Evolutionary conservation across 2,329 filamentous ascomycete species (phyloP).

Genomic region (Alternaria sp.): DNA sequence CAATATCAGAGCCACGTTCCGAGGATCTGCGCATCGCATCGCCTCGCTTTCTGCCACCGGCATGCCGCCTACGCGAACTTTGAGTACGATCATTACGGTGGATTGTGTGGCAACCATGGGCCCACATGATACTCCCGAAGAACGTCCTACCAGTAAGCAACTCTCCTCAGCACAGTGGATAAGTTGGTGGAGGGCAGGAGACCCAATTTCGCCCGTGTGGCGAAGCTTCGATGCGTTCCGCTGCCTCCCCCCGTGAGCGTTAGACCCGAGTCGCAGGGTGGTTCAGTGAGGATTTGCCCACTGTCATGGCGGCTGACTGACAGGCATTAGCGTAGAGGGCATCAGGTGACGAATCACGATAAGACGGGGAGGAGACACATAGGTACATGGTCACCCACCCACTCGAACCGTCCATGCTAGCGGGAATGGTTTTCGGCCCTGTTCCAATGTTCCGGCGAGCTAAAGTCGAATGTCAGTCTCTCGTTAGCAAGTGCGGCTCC

Average conservation of each 20-base stretch:
- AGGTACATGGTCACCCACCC: conserved; percentile 27
- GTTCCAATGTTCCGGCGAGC: conserved; percentile 13
- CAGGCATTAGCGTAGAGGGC: conserved; percentile 22
- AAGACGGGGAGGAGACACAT: conserved; percentile 17
- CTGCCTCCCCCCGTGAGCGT: conserved; percentile 21
- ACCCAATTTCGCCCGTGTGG: conserved; percentile 29
- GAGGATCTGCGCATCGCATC: background rate
- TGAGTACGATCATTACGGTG: background rate
- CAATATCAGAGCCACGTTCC: background rate
- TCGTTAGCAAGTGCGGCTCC: conserved; percentile 36
- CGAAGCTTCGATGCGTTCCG: conserved; percentile 32
- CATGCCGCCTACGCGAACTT: background rate
- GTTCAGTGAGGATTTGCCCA: conserved; percentile 20
- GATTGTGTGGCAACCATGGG: conserved; percentile 4
- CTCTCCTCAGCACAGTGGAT: conserved; percentile 2
- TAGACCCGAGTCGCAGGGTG: conserved; percentile 27
- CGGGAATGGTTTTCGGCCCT: conserved; percentile 15
- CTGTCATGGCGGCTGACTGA: conserved; percentile 30
- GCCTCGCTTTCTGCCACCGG: background rate
- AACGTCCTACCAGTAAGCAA: conserved; percentile 8
- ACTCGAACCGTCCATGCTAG: conserved; percentile 17
- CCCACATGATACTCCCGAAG: conserved; percentile 2
- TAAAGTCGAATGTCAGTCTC: conserved; percentile 19
- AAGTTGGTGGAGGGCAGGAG: conserved; percentile 12
- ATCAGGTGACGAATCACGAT: conserved; percentile 31